These are phyloP conservation scores for Actinidia arguta DNA, from an alignment of 179 eudicot species.

Conservation along the genomic window DNA sequence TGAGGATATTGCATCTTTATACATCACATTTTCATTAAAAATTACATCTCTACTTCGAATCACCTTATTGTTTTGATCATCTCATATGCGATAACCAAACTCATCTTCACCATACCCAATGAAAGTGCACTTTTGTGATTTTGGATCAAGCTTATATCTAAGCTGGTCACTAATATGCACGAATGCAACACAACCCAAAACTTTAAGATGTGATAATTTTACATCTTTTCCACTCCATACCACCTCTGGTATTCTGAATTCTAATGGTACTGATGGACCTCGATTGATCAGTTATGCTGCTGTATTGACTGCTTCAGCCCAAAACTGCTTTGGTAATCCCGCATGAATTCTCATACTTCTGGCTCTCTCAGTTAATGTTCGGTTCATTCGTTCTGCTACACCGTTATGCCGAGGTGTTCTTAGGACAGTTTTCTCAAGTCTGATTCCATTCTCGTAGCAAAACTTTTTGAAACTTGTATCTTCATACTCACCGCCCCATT, in stretches of 20 bases:
- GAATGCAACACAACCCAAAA: background rate
- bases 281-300: background rate
- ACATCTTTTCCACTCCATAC: background rate
- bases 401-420: background rate
- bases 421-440: background rate
- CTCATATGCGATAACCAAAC: background rate
- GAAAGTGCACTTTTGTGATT: background rate
- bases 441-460: background rate
- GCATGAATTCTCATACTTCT: background rate
- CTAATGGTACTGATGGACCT: background rate
- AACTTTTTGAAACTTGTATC: background rate
- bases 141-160: background rate
- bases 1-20: too few species aligned
- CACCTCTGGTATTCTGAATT: background rate
- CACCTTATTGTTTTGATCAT: too few species aligned
- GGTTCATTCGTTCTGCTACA: background rate
- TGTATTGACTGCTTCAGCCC: background rate
- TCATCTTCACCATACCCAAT: background rate
- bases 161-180: background rate
- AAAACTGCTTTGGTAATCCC: background rate
- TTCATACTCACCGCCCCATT: background rate
- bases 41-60: background rate
- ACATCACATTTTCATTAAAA: background rate
- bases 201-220: background rate
- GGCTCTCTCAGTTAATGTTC: background rate